A percentile compares a stretch with the other conserved stretches of the same genome.
phyloP scores from a whole-genome alignment of 2,329 filamentous ascomycete species.

The Tolypocladium sp. region DNA sequence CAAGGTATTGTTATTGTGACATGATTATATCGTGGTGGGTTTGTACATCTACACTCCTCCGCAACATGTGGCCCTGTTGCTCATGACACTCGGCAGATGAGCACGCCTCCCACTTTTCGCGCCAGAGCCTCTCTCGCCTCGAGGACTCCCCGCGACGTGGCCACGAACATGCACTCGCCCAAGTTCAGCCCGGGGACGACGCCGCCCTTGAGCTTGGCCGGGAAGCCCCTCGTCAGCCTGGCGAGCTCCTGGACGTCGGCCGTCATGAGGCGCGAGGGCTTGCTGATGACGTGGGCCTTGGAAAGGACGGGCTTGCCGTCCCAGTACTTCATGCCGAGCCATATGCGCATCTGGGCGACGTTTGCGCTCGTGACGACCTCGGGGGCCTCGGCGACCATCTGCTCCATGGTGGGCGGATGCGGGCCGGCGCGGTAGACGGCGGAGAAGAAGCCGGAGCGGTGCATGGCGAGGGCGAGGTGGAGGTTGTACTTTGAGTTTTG shows the following conservation, averaged over 20 bases:
- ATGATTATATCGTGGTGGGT: neutral
- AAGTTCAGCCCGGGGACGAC: constrained; percentile 66
- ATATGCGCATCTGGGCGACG: constrained; percentile 65
- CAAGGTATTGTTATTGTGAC: neutral
- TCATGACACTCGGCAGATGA: constrained; percentile 61
- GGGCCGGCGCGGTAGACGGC: constrained; percentile 65
- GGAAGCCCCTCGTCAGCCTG: constrained; percentile 58
- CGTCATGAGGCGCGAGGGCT: constrained; percentile 64
- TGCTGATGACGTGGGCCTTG: constrained; percentile 58
- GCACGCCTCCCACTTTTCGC: constrained; percentile 69
- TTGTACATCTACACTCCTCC: neutral
- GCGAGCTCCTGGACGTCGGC: constrained; percentile 54
- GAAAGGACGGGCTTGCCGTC: constrained; percentile 70
- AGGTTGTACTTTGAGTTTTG: constrained; percentile 76
- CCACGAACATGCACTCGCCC: constrained; percentile 76
- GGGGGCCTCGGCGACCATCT: constrained; percentile 35
- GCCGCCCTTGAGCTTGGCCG: constrained; percentile 47
- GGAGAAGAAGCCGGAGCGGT: constrained; percentile 74
- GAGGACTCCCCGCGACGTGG: constrained; percentile 67
- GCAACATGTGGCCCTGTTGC: neutral
- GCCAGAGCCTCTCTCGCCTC: constrained; percentile 77
- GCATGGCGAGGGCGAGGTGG: constrained; percentile 63
- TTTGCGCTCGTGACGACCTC: constrained; percentile 59
- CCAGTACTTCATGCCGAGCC: constrained; percentile 88
- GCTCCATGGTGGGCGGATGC: constrained; percentile 38